Conservation (phyloP, 441 rosid species). For the Breynia disticha region DNA sequence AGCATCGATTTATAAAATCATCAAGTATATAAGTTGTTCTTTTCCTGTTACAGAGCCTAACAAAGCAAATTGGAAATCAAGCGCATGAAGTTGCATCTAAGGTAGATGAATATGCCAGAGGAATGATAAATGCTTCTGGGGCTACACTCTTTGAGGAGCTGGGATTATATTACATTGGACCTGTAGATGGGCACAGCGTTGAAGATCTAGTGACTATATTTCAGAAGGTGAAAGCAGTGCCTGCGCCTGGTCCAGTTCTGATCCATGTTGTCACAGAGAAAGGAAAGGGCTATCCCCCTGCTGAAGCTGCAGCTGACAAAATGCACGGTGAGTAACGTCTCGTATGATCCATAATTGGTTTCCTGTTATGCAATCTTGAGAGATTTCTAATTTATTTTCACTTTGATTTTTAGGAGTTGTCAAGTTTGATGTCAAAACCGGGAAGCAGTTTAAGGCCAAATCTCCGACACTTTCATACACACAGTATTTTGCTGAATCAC, state of each 20-base stretch:
- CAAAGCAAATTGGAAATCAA: slow-evolving; percentile 46
- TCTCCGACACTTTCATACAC: slow-evolving; percentile 49
- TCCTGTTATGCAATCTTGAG: slow-evolving; percentile 1
- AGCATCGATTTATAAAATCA: not conserved
- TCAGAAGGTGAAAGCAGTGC: slow-evolving; percentile 49
- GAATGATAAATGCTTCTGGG: slow-evolving; percentile 57
- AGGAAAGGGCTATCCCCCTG: slow-evolving; percentile 72
- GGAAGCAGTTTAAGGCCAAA: slow-evolving; percentile 51
- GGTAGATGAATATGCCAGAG: slow-evolving; percentile 62
- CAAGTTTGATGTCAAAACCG: slow-evolving; percentile 50
- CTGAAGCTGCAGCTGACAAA: slow-evolving; percentile 60
- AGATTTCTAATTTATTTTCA: slow-evolving; percentile 14
- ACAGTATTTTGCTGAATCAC: slow-evolving; percentile 56
- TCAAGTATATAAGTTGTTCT: slow-evolving; percentile 8
- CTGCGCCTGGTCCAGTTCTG: slow-evolving; percentile 68
- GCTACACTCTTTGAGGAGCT: slow-evolving; percentile 65
- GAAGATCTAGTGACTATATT: slow-evolving; percentile 56
- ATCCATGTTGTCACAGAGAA: slow-evolving; percentile 68
- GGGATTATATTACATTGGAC: slow-evolving; percentile 67
- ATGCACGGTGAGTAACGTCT: slow-evolving; percentile 55
- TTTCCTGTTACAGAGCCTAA: slow-evolving; percentile 29
- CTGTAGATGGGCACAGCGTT: slow-evolving; percentile 60
- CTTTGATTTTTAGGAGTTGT: slow-evolving; percentile 40
- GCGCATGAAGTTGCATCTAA: slow-evolving; percentile 62
- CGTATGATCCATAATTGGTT: not conserved